Evolutionary conservation across 352 stramenopile genomes (phyloP).

Genomic region (Plasmopara halstedii): DNA sequence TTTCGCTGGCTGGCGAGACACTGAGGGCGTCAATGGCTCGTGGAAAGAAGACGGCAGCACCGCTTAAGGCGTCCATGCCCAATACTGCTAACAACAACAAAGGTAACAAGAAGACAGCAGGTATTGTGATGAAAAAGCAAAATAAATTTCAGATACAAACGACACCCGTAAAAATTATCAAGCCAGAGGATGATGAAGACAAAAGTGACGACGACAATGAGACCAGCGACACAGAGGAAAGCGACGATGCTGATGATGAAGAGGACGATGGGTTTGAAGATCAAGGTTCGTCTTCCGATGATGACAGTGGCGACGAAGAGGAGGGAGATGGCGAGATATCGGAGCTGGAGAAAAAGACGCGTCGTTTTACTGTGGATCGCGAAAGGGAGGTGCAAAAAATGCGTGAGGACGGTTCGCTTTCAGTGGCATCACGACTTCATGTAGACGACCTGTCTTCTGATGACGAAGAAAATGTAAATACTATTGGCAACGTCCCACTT

Average conservation of each 20-base stretch:
- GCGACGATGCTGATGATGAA: slow-evolving; percentile 58
- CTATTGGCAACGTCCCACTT: slow-evolving; percentile 96
- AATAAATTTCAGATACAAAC: slow-evolving; percentile 17
- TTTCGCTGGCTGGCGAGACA: slow-evolving; percentile 28
- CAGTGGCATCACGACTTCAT: slow-evolving; percentile 87
- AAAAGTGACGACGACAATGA: too few species aligned
- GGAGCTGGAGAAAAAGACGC: slow-evolving; percentile 79
- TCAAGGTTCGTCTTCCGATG: slow-evolving; percentile 76
- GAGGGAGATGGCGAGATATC: slow-evolving; percentile 67
- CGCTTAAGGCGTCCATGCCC: slow-evolving; percentile 35
- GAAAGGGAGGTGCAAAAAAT: slow-evolving; percentile 77
- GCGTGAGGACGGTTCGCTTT: slow-evolving; percentile 77
- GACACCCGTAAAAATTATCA: slow-evolving; percentile 12
- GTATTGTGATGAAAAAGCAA: slow-evolving; percentile 19
- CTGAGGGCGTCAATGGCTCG: slow-evolving; percentile 24
- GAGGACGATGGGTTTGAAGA: slow-evolving; percentile 78
- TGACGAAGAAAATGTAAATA: slow-evolving; percentile 95
- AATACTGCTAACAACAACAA: slow-evolving; percentile 9
- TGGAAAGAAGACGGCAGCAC: slow-evolving; percentile 23
- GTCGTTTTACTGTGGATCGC: slow-evolving; percentile 57
- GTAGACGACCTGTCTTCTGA: slow-evolving; percentile 98
- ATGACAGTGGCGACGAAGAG: slow-evolving; percentile 52
- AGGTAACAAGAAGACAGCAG: slow-evolving; percentile 20
- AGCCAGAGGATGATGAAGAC: slow-evolving; percentile 13
- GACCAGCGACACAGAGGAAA: slow-evolving; percentile 46